Percentiles rank a stretch among this genome's conserved stretches.
phyloP scores from a whole-genome alignment of 192 early-diverging fungal genomes.

The Lobosporangium transversale region DNA sequence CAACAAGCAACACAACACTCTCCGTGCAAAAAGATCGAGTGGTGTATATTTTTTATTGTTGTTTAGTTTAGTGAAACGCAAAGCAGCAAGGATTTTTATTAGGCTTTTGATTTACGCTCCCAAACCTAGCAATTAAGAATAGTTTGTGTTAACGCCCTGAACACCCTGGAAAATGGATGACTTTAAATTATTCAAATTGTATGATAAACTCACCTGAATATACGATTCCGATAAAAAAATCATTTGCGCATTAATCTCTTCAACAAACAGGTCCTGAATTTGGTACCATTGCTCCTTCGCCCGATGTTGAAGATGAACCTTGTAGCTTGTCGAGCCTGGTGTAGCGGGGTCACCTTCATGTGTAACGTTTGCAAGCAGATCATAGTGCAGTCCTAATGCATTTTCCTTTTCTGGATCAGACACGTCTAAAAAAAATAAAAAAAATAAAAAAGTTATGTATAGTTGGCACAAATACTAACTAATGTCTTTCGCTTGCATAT shows the following conservation, averaged over 20 bases:
- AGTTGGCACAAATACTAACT: too few relatives aligned
- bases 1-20: too few relatives aligned
- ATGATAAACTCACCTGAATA: constrained; percentile 74
- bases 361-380: constrained; percentile 91
- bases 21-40: too few relatives aligned
- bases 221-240: constrained; percentile 92
- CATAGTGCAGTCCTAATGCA: constrained; percentile 67
- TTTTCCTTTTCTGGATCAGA: constrained; percentile 54
- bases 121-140: constrained; percentile 42
- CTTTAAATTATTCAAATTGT: background rate
- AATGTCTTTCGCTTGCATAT: too few relatives aligned
- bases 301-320: constrained; percentile 81
- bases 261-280: constrained; percentile 93
- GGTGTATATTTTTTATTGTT: too few relatives aligned
- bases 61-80: too few relatives aligned
- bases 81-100: too few relatives aligned
- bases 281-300: constrained; percentile 92
- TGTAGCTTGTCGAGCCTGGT: constrained; percentile 76
- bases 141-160: too few relatives aligned
- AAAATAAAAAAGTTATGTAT: background rate
- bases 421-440: constrained; percentile 43
- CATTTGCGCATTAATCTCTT: constrained; percentile 94
- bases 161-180: too few relatives aligned
- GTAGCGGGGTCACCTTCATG: constrained; percentile 83
- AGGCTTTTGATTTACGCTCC: constrained; percentile 28